Evolutionary conservation across 331 rosid species (phyloP), one percentile per base, ranked within the genome.

Genomic region (Acacia pycnantha): DNA sequence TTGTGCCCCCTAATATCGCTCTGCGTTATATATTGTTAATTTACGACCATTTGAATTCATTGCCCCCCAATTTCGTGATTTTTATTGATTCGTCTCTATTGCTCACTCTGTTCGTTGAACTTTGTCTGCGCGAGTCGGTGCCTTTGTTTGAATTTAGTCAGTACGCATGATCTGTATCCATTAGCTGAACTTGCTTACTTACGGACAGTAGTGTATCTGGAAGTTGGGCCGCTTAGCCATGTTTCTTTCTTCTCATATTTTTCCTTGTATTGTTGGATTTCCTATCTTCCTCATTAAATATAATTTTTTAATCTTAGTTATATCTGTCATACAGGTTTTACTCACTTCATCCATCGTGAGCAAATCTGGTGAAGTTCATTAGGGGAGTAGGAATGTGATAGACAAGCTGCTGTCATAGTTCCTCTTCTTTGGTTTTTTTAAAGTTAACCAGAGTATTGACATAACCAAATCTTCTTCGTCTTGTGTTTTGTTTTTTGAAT

Each of bases 291-390:
- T 22, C 68, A 5, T 54, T 43, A 44, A 65, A 56, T 72, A 2
- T 74, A 12, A 26, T 31, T 69, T 58, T 31, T 31, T 82, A 22
- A 46, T 12, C 56, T 71, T 18, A 43, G 24, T n/a, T 82, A 59
- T 31, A 41, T 81, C 54, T 87, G 71, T 78, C 8, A 53, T 76
- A 31, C 84, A 93, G 98, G 98, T 95, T 82, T 97, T 95, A 79
- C 97, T 95, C 73, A 98, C 92, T 14, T 96, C 97, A 82, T 93
- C 99, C 61, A 87, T 95, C 74, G 82, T 95, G 56, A 84, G 93
- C 91, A 95, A 95, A 91, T 92, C 99, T 81, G 99, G 99, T 24
- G 92, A 50, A 29, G 56, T 18, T 73, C 64, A 48, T n/a, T 50
- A 18, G 19, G 33, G 58, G 43, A 27, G 48, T 37, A 72, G 35